Percentiles rank a stretch among this genome's conserved stretches.
phyloP scores from a whole-genome alignment of 306 rosid genomes.

The Sphenostylis stenocarpa region DNA sequence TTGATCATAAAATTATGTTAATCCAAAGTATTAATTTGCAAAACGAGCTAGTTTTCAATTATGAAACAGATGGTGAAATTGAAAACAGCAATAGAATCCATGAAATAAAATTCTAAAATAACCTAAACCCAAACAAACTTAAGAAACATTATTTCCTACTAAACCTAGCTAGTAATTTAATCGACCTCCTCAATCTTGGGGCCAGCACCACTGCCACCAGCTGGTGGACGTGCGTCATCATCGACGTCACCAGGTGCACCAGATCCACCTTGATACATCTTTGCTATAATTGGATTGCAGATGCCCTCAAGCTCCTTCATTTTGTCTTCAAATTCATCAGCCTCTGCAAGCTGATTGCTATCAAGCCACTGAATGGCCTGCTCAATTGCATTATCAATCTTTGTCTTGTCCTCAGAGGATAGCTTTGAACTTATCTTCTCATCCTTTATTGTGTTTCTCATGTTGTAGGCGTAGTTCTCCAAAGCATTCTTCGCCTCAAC shows the following conservation, averaged over 20 bases:
- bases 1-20: neutral
- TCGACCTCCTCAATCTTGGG: constrained; percentile 85
- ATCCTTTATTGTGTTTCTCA: constrained; percentile 73
- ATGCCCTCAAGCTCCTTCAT: constrained; percentile 73
- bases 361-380: constrained; percentile 74
- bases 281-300: constrained; percentile 75
- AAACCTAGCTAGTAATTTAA: constrained; percentile 23
- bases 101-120: neutral
- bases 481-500: constrained; percentile 67
- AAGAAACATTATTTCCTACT: neutral
- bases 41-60: neutral
- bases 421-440: constrained; percentile 74
- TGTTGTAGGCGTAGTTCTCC: constrained; percentile 76
- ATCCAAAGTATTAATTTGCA: neutral
- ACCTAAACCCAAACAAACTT: neutral
- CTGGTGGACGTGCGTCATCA: constrained; percentile 59
- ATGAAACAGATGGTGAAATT: neutral
- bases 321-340: constrained; percentile 74
- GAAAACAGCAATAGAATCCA: neutral
- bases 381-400: constrained; percentile 67
- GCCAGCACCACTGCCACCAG: constrained; percentile 64
- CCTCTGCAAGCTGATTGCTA: constrained; percentile 63
- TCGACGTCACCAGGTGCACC: constrained; percentile 44
- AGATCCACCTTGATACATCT: constrained; percentile 74
- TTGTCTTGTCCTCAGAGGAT: constrained; percentile 54